Percentiles rank a stretch among this genome's conserved stretches.
These are phyloP conservation scores for Phytomonas francai DNA, from an alignment of 208 protist species.

Conservation along the genomic window DNA sequence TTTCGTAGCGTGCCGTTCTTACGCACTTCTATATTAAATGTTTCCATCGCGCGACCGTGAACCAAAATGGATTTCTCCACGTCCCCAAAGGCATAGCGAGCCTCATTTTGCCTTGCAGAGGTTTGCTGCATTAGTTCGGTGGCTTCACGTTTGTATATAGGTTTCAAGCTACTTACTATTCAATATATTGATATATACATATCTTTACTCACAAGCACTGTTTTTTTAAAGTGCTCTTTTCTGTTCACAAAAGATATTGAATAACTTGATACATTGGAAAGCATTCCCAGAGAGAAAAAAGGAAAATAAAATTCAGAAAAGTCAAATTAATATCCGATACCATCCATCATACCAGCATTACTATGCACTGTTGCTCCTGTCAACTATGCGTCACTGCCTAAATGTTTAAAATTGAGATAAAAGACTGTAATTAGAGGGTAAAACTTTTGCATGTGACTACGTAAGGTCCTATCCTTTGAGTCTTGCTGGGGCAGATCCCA, in stretches of 20 bases:
- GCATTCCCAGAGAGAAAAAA: conserved; percentile 5
- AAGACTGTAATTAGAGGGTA: background rate
- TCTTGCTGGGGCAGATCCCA: background rate
- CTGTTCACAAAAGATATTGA: background rate
- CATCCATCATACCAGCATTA: background rate
- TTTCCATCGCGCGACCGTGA: conserved; percentile 66
- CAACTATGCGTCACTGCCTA: background rate
- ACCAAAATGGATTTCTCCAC: conserved; percentile 44
- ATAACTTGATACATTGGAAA: background rate
- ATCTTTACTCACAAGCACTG: background rate
- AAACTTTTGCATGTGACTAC: background rate
- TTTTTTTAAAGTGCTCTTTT: background rate
- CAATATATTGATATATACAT: conserved; percentile 16
- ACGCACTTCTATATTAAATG: conserved; percentile 81
- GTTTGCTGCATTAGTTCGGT: conserved; percentile 7
- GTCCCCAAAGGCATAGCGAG: conserved; percentile 61
- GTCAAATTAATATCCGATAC: conserved; percentile 8
- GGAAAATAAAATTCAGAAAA: conserved; percentile 11
- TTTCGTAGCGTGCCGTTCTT: conserved; percentile 79
- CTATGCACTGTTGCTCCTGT: background rate
- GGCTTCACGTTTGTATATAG: conserved; percentile 9
- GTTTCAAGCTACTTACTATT: background rate
- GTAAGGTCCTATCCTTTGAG: background rate
- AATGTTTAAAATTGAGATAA: background rate
- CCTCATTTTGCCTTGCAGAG: conserved; percentile 21